These are phyloP conservation scores for Gyrodon lividus DNA, from an alignment of 768 basidiomycete genomes.

Conservation along the genomic window DNA sequence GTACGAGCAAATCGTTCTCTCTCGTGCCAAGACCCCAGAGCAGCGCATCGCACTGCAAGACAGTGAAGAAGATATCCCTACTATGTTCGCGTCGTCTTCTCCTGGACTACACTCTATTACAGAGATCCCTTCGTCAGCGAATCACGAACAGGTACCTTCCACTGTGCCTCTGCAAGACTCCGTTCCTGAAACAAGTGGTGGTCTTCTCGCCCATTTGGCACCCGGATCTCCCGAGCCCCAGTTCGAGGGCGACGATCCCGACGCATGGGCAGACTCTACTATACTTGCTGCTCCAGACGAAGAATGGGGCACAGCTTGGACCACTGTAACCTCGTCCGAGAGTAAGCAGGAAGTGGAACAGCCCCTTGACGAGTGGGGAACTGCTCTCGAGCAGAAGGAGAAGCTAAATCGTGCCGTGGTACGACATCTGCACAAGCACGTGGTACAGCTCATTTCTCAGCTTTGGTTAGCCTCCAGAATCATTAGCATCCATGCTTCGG, in stretches of 20 bases:
- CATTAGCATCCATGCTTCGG: conserved; percentile 54
- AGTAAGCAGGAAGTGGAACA: conserved; percentile 17
- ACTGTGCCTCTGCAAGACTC: conserved; percentile 1
- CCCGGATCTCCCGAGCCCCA: conserved; percentile 5
- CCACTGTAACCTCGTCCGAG: conserved; percentile 15
- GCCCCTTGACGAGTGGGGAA: conserved; percentile 65
- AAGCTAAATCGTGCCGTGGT: conserved; percentile 65
- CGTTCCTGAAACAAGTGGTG: conserved; percentile 23
- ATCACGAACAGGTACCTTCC: background rate
- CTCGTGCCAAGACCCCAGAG: conserved; percentile 1
- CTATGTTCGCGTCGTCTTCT: background rate
- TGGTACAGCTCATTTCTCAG: conserved; percentile 18
- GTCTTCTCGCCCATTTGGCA: conserved; percentile 56
- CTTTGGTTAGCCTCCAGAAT: conserved; percentile 60
- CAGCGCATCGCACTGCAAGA: background rate
- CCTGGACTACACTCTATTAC: background rate
- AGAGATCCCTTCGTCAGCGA: background rate
- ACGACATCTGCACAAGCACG: conserved; percentile 30
- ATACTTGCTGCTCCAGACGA: conserved; percentile 2
- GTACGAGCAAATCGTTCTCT: conserved; percentile 9
- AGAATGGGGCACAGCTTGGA: conserved; percentile 48
- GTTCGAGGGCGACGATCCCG: conserved; percentile 14
- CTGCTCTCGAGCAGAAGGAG: conserved; percentile 55
- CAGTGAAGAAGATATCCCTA: background rate
- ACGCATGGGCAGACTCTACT: conserved; percentile 9